Conservation (phyloP, 345 rosid genomes). For the Acer yangbiense region DNA sequence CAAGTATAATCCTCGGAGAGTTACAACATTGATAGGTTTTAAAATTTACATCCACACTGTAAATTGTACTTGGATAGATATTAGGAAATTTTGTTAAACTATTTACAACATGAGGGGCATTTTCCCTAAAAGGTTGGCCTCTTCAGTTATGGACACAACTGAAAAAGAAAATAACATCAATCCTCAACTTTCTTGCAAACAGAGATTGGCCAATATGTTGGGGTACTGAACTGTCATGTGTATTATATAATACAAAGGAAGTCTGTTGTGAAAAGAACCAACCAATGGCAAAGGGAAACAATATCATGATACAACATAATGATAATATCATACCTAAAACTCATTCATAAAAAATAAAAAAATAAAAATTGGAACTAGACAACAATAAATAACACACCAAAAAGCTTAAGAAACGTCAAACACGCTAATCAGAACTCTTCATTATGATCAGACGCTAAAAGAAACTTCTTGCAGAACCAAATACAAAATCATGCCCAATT, state of each 20-base stretch:
- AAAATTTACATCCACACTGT: not conserved
- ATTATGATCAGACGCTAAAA: not conserved
- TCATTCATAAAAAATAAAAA: not conserved
- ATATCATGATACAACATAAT: not conserved
- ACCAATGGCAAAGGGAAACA: not conserved
- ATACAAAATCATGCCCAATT: not conserved
- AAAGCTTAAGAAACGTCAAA: not conserved
- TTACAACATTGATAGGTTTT: not conserved
- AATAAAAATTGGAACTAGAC: not conserved
- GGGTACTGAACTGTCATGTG: not conserved
- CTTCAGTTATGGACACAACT: not conserved
- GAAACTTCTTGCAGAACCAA: not conserved
- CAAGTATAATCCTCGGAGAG: slow-evolving; percentile 2
- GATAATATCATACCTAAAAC: not conserved
- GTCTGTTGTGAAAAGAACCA: not conserved
- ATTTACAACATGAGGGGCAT: not conserved
- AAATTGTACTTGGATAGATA: not conserved
- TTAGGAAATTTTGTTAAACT: not conserved
- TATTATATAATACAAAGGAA: not conserved
- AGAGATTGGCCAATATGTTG: not conserved
- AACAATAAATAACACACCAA: not conserved
- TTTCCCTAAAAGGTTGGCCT: not conserved
- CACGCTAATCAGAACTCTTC: not conserved
- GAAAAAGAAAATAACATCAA: not conserved
- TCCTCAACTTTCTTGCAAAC: slow-evolving; percentile 3